These are phyloP conservation scores for Candida palmyrensis DNA, from an alignment of 805 yeast genomes.

Conservation along the genomic window DNA sequence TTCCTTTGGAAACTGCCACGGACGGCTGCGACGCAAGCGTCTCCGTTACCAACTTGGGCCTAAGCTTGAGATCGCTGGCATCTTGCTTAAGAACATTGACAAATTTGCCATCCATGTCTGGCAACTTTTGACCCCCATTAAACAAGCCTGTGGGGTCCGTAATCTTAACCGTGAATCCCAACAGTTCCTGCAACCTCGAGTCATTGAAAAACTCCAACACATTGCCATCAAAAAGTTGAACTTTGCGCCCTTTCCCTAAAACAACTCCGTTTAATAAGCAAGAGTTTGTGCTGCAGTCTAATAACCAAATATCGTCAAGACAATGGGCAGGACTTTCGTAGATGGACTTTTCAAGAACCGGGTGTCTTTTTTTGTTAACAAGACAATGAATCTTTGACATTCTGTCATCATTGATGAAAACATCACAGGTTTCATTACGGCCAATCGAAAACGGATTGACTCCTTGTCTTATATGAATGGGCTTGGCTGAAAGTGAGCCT, in stretches of 20 bases:
- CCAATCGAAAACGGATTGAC: slow-evolving; percentile 69
- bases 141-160: slow-evolving; percentile 62
- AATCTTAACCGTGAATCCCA: slow-evolving; percentile 51
- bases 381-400: slow-evolving; percentile 83
- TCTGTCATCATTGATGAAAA: slow-evolving; percentile 62
- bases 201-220: slow-evolving; percentile 63
- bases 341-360: slow-evolving; percentile 42
- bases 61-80: slow-evolving; percentile 20
- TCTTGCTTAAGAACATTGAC: slow-evolving; percentile 23
- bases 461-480: slow-evolving; percentile 62
- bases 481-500: slow-evolving; percentile 40
- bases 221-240: slow-evolving; percentile 60
- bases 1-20: slow-evolving; percentile 5
- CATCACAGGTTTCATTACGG: slow-evolving; percentile 58
- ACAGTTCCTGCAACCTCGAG: slow-evolving; percentile 41
- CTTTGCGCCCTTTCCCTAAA: slow-evolving; percentile 60
- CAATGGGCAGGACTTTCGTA: slow-evolving; percentile 72
- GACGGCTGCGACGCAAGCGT: neutral
- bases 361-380: slow-evolving; percentile 58
- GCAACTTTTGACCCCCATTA: slow-evolving; percentile 38
- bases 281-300: slow-evolving; percentile 76
- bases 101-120: slow-evolving; percentile 10
- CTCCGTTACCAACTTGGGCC: slow-evolving; percentile 19
- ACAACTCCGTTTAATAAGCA: slow-evolving; percentile 61
- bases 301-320: slow-evolving; percentile 70